Conservation (phyloP, 73 alveolate species). For the Uronychia setigera region DNA sequence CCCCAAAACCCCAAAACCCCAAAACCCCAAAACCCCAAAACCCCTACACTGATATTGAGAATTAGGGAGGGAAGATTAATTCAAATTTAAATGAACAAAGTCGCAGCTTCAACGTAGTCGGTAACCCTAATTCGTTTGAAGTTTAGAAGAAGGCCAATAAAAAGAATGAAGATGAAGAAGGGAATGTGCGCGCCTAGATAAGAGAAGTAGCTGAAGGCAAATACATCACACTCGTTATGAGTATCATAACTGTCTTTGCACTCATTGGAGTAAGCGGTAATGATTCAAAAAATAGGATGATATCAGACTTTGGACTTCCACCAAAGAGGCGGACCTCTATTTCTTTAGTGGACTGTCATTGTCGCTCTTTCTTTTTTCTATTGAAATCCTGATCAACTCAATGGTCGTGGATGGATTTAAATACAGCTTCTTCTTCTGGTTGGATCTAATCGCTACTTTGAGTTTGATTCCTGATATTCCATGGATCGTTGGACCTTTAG, state of each 20-base stretch:
- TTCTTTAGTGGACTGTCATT: slow-evolving; percentile 59
- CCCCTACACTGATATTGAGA: not conserved
- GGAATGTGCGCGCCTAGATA: not conserved
- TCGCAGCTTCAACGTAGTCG: no score
- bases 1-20: slow-evolving; percentile 10
- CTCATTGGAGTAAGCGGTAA: slow-evolving; percentile 46
- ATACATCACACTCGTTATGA: slow-evolving; percentile 63
- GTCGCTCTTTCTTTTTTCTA: slow-evolving; percentile 50
- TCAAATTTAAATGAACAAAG: no score
- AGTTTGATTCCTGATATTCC: slow-evolving; percentile 70
- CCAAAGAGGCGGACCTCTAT: slow-evolving; percentile 59
- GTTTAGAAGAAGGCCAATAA: slow-evolving; percentile 1
- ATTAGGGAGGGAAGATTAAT: not conserved
- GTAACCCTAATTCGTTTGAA: no score
- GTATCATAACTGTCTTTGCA: slow-evolving; percentile 68
- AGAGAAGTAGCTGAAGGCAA: slow-evolving; percentile 61
- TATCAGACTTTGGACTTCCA: slow-evolving; percentile 61
- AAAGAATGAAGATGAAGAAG: slow-evolving; percentile 6
- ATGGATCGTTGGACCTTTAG: slow-evolving; percentile 46
- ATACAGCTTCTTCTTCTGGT: slow-evolving; percentile 79
- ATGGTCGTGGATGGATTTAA: slow-evolving; percentile 72
- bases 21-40: slow-evolving; percentile 6
- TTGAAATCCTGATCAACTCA: slow-evolving; percentile 60
- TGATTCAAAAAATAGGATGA: slow-evolving; percentile 46
- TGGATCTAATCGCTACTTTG: slow-evolving; percentile 75